These are phyloP conservation scores for Avena atlantica DNA, from an alignment of 176 grass and related monocot genomes.

Conservation along the genomic window DNA sequence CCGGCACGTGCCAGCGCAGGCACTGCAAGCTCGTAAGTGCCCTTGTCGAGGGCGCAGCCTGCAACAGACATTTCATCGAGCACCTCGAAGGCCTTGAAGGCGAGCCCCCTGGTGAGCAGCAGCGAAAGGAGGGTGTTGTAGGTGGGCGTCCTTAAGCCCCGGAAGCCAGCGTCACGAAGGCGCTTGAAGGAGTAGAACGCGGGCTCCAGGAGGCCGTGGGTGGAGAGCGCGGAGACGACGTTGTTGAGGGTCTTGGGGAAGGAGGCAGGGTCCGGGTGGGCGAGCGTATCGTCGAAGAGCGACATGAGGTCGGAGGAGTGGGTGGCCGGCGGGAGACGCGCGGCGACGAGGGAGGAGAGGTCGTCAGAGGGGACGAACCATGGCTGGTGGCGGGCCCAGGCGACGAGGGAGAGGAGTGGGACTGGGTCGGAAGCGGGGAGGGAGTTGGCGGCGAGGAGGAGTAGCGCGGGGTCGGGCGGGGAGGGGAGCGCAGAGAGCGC, in stretches of 20 bases:
- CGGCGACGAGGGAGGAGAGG: slow-evolving; percentile 50
- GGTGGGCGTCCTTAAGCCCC: slow-evolving; percentile 53
- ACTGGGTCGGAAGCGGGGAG: slow-evolving; percentile 80
- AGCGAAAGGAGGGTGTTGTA: slow-evolving; percentile 90
- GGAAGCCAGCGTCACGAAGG: slow-evolving; percentile 65
- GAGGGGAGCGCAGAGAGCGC: slow-evolving; percentile 81
- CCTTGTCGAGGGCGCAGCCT: slow-evolving; percentile 53
- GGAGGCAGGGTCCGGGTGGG: slow-evolving; percentile 56
- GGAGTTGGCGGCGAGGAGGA: slow-evolving; percentile 65
- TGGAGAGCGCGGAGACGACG: slow-evolving; percentile 59
- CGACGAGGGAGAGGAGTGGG: slow-evolving; percentile 78
- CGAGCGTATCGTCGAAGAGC: slow-evolving; percentile 70
- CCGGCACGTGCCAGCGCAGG: slow-evolving; percentile 77
- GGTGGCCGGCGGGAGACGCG: slow-evolving; percentile 51
- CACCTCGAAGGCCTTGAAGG: slow-evolving; percentile 92
- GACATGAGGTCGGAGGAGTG: slow-evolving; percentile 58
- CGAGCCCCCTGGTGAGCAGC: slow-evolving; percentile 76
- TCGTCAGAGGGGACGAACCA: slow-evolving; percentile 75
- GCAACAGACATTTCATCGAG: slow-evolving; percentile 72
- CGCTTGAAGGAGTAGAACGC: slow-evolving; percentile 92
- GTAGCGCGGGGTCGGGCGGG: slow-evolving; percentile 62
- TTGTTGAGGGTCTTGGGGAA: slow-evolving; percentile 73
- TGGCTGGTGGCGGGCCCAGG: slow-evolving; percentile 72
- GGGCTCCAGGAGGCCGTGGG: slow-evolving; percentile 65
- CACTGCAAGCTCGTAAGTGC: slow-evolving; percentile 85